phyloP scores from a whole-genome alignment of 1,139 yeast genomes.

The Hansenula sp. region DNA sequence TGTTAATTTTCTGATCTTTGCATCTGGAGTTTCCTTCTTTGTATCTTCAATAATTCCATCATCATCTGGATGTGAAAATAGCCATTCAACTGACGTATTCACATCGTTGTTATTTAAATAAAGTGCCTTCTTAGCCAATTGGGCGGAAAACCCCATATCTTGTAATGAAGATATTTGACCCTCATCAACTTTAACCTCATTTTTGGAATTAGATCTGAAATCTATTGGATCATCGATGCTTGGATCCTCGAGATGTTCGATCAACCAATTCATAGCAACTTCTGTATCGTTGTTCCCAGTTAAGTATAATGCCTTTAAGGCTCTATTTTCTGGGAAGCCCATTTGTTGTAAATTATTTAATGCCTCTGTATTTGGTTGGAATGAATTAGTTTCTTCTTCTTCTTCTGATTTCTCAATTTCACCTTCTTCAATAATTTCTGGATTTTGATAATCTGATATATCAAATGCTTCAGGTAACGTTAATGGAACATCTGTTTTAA shows the following conservation, averaged over 20 bases:
- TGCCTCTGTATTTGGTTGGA: slow-evolving; percentile 52
- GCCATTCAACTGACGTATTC: slow-evolving; percentile 86
- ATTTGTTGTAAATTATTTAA: slow-evolving; percentile 57
- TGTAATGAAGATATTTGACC: slow-evolving; percentile 48
- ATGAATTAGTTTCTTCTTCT: slow-evolving; percentile 30
- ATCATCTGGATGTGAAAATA: slow-evolving; percentile 62
- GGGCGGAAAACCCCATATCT: slow-evolving; percentile 73
- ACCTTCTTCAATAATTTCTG: slow-evolving; percentile 26
- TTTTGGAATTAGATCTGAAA: slow-evolving; percentile 4
- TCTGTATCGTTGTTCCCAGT: slow-evolving; percentile 73
- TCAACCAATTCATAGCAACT: slow-evolving; percentile 86
- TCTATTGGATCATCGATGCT: slow-evolving; percentile 53
- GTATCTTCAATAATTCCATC: slow-evolving; percentile 35
- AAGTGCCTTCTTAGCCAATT: slow-evolving; percentile 68
- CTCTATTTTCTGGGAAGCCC: slow-evolving; percentile 82
- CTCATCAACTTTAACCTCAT: slow-evolving; percentile 20
- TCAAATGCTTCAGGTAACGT: slow-evolving; percentile 46
- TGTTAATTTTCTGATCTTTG: slow-evolving; percentile 13
- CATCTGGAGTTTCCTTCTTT: slow-evolving; percentile 10
- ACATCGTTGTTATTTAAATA: slow-evolving; percentile 51
- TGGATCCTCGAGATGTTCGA: slow-evolving; percentile 82
- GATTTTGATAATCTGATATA: slow-evolving; percentile 32
- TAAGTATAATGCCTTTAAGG: slow-evolving; percentile 60
- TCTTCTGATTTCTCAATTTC: slow-evolving; percentile 41
- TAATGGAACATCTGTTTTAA: slow-evolving; percentile 73